Percentiles rank a stretch among this genome's conserved stretches.
These are phyloP conservation scores for Cladosporium austrohemisphaericum DNA, from an alignment of 2,329 filamentous ascomycete species.

Conservation along the genomic window DNA sequence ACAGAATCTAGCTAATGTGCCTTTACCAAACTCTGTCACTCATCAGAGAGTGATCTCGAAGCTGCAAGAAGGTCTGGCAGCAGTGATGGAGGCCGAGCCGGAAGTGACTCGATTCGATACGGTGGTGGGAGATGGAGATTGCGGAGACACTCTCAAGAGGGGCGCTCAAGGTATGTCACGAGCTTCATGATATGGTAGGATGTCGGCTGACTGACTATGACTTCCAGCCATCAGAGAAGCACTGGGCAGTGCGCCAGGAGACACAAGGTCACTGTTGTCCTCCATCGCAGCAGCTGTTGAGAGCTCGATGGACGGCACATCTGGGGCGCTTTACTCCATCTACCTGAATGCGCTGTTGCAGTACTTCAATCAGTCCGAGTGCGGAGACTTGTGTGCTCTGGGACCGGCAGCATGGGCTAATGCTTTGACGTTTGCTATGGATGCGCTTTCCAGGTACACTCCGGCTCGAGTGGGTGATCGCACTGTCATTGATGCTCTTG, in stretches of 20 bases:
- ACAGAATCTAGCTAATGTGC: conserved; percentile 44
- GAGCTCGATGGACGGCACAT: conserved; percentile 69
- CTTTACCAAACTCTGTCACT: conserved; percentile 55
- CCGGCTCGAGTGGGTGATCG: conserved; percentile 84
- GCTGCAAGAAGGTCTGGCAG: conserved; percentile 56
- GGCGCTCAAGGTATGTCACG: conserved; percentile 61
- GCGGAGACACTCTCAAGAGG: conserved; percentile 78
- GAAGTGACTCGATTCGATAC: conserved; percentile 68
- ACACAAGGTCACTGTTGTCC: conserved; percentile 19
- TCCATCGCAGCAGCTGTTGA: conserved; percentile 54
- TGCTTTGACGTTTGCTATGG: conserved; percentile 67
- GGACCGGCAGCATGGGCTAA: conserved; percentile 54
- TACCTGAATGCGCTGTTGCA: conserved; percentile 82
- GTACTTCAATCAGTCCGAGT: conserved; percentile 53
- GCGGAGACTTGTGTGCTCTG: conserved; percentile 27
- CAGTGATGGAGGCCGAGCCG: conserved; percentile 61
- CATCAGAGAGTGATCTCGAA: conserved; percentile 48
- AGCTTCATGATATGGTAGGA: neutral
- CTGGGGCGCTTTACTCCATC: conserved; percentile 74
- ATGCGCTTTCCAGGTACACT: conserved; percentile 75
- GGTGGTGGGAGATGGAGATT: conserved; percentile 85
- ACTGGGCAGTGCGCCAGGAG: conserved; percentile 43
- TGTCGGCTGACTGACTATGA: conserved; percentile 12
- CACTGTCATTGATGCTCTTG: conserved; percentile 82
- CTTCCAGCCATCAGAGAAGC: conserved; percentile 46